Base-by-base conservation (phyloP, 306 rosid genomes). In the Cajanus cajan region DNA sequence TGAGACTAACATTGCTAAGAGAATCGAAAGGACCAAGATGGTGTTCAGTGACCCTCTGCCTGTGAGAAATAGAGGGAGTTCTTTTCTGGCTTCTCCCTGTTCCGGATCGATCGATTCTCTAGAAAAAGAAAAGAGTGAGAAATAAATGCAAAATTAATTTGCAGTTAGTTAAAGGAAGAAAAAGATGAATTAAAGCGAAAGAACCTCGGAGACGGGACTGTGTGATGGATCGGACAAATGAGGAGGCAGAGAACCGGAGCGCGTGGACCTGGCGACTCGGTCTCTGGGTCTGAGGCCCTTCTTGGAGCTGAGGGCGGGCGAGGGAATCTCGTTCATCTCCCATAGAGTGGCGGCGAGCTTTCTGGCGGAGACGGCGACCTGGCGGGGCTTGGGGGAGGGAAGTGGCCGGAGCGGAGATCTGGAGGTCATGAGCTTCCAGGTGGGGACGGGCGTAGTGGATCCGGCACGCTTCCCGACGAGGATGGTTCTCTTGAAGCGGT, bases 261-360 rank as follows among this genome's bases (percentile, higher is more conserved):
- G 94, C 47, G 74, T 58, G 3, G 96, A 93, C 93, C 96, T 87
- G 0, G 90, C 76, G 15, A 87, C 63, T 68, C 82, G 91, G 44
- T 95, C 99, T 71, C 91, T 91, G 4, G 87, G 84, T 83, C 83
- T 89, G 24, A 70, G 28, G 71, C 92, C 97, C 89, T 86, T 90
- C 82, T 87, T 89, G 81, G 86, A 47, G 77, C 89, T 90, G 48
- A 86, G 78, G 61, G 86, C 85, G 15, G 98, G 94, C 14, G 97
- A 93, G 63, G 98, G 99, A 36, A 96, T 89, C 87, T 96, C 98
- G 78, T 96, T 96, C 96, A 96, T 96, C 87, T 93, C 99, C 99
- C 99, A 96, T 50, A 96, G 86, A 54, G 98, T 93, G 19, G 99
- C 99, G 28, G 99, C 99, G 12, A 93, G 96, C 84, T 96, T 96